Evolutionary conservation across 208 protist genomes (phyloP).

Genomic region (Trypanosoma theileri): DNA sequence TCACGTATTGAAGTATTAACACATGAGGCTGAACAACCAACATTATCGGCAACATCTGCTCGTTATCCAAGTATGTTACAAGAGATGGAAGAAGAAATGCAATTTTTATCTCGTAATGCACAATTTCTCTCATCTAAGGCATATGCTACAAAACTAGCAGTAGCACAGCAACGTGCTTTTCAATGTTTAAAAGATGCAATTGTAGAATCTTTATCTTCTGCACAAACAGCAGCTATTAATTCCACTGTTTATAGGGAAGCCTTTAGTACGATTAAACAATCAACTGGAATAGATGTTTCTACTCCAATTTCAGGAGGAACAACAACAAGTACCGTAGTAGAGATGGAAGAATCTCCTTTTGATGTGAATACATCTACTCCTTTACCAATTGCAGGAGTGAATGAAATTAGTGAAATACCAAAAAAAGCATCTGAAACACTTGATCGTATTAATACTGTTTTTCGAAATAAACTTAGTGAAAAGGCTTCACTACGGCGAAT

Average conservation of each 20-base stretch:
- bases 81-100: conserved; percentile 77
- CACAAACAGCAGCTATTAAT: conserved; percentile 23
- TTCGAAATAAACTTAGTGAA: conserved; percentile 37
- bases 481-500: conserved; percentile 69
- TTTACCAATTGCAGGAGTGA: not conserved
- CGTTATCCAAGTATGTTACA: conserved; percentile 73
- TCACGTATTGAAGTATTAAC: conserved; percentile 74
- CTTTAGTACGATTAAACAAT: conserved; percentile 9
- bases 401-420: conserved; percentile 24
- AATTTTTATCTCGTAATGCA: conserved; percentile 62
- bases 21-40: conserved; percentile 59
- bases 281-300: too few species aligned
- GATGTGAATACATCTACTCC: not conserved
- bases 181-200: conserved; percentile 54
- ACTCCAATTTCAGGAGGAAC: not conserved
- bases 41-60: conserved; percentile 56
- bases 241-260: conserved; percentile 14
- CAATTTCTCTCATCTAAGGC: conserved; percentile 76
- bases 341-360: not conserved
- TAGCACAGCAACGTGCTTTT: conserved; percentile 57
- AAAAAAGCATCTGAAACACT: conserved; percentile 34
- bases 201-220: conserved; percentile 39
- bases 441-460: conserved; percentile 53
- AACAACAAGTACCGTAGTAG: not conserved
- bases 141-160: conserved; percentile 66